Conservation (phyloP, 129 eudicot genomes). For the Helichrysum umbraculigerum region DNA sequence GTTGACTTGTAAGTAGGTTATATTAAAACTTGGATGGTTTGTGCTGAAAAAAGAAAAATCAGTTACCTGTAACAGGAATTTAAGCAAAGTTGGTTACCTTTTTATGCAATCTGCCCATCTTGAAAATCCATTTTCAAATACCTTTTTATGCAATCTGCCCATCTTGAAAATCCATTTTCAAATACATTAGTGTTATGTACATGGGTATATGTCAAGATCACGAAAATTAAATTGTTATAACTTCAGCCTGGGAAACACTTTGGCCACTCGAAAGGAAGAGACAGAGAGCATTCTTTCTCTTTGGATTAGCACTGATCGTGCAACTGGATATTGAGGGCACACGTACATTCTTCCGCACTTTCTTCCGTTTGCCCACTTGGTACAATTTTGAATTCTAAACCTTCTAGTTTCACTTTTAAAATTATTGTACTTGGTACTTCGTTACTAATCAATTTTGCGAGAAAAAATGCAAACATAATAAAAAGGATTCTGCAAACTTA, state of each 20-base stretch:
- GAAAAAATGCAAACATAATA: not conserved
- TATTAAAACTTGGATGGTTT: not conserved
- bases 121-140: not conserved
- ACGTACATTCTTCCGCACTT: conserved; percentile 82
- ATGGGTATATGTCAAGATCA: conserved; percentile 3
- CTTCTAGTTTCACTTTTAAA: not conserved
- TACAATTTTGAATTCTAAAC: conserved; percentile 24
- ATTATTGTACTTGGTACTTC: not conserved
- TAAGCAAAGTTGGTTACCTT: not conserved
- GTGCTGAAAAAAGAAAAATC: not conserved
- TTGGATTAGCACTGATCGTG: conserved; percentile 86
- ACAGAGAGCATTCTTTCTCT: conserved; percentile 92
- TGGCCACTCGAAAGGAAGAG: conserved; percentile 98
- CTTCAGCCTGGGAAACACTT: conserved; percentile 90
- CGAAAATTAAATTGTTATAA: not conserved
- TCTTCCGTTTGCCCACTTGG: conserved; percentile 94
- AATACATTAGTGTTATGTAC: not conserved
- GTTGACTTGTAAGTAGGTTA: not conserved
- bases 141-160: no score
- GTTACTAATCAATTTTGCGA: not conserved
- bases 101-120: not conserved
- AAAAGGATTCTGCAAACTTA: not conserved
- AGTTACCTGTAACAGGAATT: not conserved
- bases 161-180: not conserved
- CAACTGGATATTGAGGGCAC: conserved; percentile 94